Evolutionary conservation across 2,329 filamentous ascomycete genomes (phyloP), one percentile per base, ranked within the genome.

Genomic region (Pseudocercospora ulei): DNA sequence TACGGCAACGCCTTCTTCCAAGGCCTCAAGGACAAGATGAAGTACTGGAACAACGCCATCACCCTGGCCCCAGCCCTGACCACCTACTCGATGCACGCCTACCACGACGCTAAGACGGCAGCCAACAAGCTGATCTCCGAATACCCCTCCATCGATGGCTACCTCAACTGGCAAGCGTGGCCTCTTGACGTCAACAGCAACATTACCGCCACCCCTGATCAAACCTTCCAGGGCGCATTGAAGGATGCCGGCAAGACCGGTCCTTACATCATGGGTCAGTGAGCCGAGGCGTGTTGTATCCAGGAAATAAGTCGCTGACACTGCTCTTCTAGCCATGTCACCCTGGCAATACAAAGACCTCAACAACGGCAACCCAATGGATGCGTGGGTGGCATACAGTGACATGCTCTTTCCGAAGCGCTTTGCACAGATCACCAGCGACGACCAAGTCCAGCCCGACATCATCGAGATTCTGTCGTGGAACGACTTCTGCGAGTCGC

Each of bases 271-370:
- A 61, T 61, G 57, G 47, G 58, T 61, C 44, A 53, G 56, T 55
- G 7, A 43, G 27, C 44, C 47, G 48, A 50, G 42, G 43, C 43
- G 41, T 35, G 25, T n/a, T 33, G 30, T 34, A 30, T 41, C 27
- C 26, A 40, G 37, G 48, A 41, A 49, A 48, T 46, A 50, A 42
- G 43, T 47, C 39, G 43, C 52, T 53, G 33, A 57, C 43, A 39
- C 35, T 40, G 33, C 35, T 26, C 33, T 20, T 33, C 13, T 45
- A 61, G 60, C 56, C 23, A 54, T 63, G 34, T 62, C 60, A 7
- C 60, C 60, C 13, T 63, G 60, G 60, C 60, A 62, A 48, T 63
- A 55, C 56, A 60, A 62, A 47, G 57, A 62, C 42, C 56, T 61
- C 30, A 54, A 61, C 52, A 49, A 57, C 41, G 57, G 57, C 43